Base-by-base conservation (phyloP, 495 filamentous ascomycete genomes). In the Delitschia confertaspora region DNA sequence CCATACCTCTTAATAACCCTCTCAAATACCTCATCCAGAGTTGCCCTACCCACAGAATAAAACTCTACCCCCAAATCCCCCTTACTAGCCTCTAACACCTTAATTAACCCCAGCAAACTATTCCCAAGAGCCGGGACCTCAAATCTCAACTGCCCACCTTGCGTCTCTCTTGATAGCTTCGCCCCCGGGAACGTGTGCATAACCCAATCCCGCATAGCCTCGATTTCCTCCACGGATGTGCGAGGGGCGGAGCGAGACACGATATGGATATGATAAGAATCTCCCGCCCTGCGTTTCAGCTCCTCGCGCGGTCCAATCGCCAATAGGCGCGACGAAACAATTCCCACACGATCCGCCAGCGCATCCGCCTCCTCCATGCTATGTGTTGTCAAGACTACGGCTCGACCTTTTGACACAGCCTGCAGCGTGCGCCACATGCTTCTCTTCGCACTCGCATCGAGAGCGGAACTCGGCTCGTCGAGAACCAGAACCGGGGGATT, bases 361-460 rank as follows among this genome's bases (percentile, higher is more conserved):
- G 55, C 50, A 34, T 50, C 50, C 5, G 55, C 55, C 48, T 58
- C 55, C 24, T 58, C 55, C 55, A 58, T 58, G 20, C 27, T 42
- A 34, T 58, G 51, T 18, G 51, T 58, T 2, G 80, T 85, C 5
- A 85, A 62, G 0, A 85, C 63, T 6, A 58, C 36, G 9, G 33
- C 39, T 4, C 54, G 26, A 1, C 44, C 50, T 8, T 38, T 38
- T 26, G 13, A 5, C 0, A 54, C 29, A 9, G 31, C 26, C 17
- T 45, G 37, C 6, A 73, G 61, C 1, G 64, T 66, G 19, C 51
- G 53, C 70, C 69, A 73, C 64, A 73, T 67, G 16, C 69, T 61
- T 7, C 70, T 65, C 38, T 72, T 73, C 0, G 68, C 62, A 29
- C 64, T 66, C 11, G 69, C 68, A 38, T 73, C 70, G 61, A 70